phyloP scores from a whole-genome alignment of 257 asterid species.

The Solanum dulcamara region DNA sequence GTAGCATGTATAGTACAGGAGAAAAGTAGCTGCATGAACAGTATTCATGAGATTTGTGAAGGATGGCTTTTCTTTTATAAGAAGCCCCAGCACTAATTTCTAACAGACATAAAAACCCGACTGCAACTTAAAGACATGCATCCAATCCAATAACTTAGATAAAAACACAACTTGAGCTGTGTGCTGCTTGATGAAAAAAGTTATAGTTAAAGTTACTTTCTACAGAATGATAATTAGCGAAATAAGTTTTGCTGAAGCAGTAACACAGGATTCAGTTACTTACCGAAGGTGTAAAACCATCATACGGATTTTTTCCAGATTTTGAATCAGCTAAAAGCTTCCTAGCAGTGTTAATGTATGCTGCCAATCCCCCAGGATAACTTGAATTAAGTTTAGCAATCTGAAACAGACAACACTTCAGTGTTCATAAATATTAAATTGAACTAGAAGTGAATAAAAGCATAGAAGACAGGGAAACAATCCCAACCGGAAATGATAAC shows the following conservation, averaged over 20 bases:
- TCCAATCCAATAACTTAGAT: not conserved
- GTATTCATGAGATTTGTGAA: not conserved
- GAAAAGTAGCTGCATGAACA: not conserved
- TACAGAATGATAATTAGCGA: not conserved
- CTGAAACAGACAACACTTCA: slow-evolving; percentile 24
- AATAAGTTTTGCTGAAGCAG: not conserved
- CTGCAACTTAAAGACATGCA: not conserved
- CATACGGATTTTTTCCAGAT: slow-evolving; percentile 92
- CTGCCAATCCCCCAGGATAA: slow-evolving; percentile 78
- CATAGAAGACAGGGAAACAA: not conserved
- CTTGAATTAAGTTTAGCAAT: slow-evolving; percentile 69
- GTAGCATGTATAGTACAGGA: not conserved
- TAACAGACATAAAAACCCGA: not conserved
- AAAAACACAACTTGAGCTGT: not conserved
- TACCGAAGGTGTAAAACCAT: slow-evolving; percentile 94
- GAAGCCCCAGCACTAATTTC: not conserved
- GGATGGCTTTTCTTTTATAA: not conserved
- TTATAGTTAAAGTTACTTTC: not conserved
- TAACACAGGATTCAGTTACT: slow-evolving; percentile 22
- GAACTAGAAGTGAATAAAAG: not conserved
- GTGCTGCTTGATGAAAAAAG: not conserved
- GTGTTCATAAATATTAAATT: not conserved
- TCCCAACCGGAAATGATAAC: not conserved
- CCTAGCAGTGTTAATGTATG: slow-evolving; percentile 76
- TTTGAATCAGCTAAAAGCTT: slow-evolving; percentile 92